These are phyloP conservation scores for Pseudohalonectria lignicola DNA, from an alignment of 2,329 filamentous ascomycete genomes.

Conservation along the genomic window DNA sequence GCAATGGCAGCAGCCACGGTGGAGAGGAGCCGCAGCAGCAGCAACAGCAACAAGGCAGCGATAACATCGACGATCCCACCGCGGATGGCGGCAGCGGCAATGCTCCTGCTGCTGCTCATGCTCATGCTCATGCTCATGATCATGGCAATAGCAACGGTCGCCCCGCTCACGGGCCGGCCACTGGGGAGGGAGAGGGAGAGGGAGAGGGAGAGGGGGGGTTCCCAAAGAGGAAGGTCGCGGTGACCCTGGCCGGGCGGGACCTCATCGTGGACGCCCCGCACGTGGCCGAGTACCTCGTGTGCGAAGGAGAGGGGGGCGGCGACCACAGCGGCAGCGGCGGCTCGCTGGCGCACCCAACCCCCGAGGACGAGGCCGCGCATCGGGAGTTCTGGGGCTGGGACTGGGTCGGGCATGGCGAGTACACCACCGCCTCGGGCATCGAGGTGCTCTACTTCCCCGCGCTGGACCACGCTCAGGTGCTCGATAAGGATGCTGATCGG, in stretches of 20 bases:
- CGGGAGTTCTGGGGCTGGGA: background rate
- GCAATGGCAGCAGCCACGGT: background rate
- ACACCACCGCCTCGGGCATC: slow-evolving; percentile 25
- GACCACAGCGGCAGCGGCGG: no score
- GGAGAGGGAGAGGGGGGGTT: no score
- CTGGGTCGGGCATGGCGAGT: background rate
- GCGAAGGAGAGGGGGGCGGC: no score
- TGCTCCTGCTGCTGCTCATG: slow-evolving; percentile 1
- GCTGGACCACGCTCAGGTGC: slow-evolving; percentile 55
- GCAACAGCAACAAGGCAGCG: background rate
- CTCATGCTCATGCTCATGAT: no score
- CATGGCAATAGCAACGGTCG: no score
- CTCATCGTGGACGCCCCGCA: slow-evolving; percentile 51
- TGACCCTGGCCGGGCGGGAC: slow-evolving; percentile 48
- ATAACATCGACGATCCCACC: background rate
- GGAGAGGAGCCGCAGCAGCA: background rate
- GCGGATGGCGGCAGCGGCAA: background rate
- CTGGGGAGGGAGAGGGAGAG: no score
- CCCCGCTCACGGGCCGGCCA: no score
- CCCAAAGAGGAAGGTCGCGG: slow-evolving; percentile 32
- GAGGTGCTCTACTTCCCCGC: slow-evolving; percentile 50
- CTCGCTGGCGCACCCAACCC: background rate
- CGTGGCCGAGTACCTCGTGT: slow-evolving; percentile 45
- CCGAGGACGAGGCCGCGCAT: background rate
- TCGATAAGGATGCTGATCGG: slow-evolving; percentile 21